Base-by-base conservation (phyloP, 371 early-diverging fungal species). In the Globomyces sp. region DNA sequence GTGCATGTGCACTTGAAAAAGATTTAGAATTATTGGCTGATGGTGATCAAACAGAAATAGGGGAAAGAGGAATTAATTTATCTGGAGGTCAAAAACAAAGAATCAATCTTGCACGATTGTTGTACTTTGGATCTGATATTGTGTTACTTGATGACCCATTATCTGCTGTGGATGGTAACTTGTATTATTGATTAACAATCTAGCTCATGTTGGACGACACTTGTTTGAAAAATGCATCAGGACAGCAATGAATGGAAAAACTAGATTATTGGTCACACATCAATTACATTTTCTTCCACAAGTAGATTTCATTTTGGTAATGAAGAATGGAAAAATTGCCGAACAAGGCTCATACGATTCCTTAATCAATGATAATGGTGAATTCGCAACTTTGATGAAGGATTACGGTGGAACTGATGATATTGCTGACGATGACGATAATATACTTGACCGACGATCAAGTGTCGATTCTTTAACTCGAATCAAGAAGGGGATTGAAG, bases 131-230 rank as follows among this genome's bases (percentile, higher is more conserved):
- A 11, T 84, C 89, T 44, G 85, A 86, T 77, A 82, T 80, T 48
- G 76, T 87, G n/a, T 69, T 88, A 53, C 71, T 90, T 72, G 91
- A 90, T 68, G 89, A 90, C 79, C 89, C 91, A 0, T 83, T 95
- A 50, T 86, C 88, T 43, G 94, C 92, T 1, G 89, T 91, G 4
- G 91, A 90, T 71, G 87, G 24, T 24, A 24, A 24, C 0, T 24
- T 24, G 24, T 24, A 24, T 24, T 24, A 24, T 24, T 24, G 24
- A 24, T 24, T 24, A 24, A 24, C 24, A 24, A 0, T 24, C 24
- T 24, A 24, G 24, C 71, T 4, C 69, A 74, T 34, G 75, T 74
- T 57, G 71, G 74, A 13, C 63, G 64, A 41, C 70, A 69, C 63
- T 67, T 84, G 34, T 81, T 84, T 65, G 79, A 81, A 6, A 61